Percentiles rank a stretch among this genome's conserved stretches.
These are phyloP conservation scores for Alloteropsis semialata DNA, from an alignment of 176 grass and related monocot genomes.

Conservation along the genomic window DNA sequence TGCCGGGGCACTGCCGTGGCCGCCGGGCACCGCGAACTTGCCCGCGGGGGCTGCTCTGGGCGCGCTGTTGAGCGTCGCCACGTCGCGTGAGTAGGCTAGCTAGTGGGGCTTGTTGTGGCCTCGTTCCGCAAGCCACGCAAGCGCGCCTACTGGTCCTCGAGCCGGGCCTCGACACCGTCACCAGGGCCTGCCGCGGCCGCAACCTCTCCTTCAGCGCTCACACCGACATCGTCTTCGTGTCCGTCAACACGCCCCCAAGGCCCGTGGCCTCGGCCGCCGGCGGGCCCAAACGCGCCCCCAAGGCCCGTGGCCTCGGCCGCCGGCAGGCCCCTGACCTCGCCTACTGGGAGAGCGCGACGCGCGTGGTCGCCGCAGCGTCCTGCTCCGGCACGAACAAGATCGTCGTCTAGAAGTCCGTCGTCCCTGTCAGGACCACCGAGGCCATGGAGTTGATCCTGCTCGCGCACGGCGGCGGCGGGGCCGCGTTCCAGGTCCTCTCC, in stretches of 20 bases:
- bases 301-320: background rate
- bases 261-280: background rate
- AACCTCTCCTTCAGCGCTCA: slow-evolving; percentile 49
- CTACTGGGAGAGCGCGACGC: slow-evolving; percentile 55
- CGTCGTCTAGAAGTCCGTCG: slow-evolving; percentile 58
- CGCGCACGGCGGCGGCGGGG: slow-evolving; percentile 2
- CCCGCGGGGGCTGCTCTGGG: too few species aligned
- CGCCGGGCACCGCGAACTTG: too few species aligned
- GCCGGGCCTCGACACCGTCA: slow-evolving; percentile 48
- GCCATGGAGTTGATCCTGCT: background rate
- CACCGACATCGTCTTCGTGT: slow-evolving; percentile 58
- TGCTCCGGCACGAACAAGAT: slow-evolving; percentile 32
- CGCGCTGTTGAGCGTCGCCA: too few species aligned
- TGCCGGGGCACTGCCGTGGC: too few species aligned
- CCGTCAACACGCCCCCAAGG: slow-evolving; percentile 37
- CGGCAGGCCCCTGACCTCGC: slow-evolving; percentile 21
- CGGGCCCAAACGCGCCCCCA: background rate
- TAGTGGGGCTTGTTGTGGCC: too few species aligned
- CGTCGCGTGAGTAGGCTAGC: too few species aligned
- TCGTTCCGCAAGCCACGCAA: too few species aligned
- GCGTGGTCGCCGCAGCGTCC: slow-evolving; percentile 43
- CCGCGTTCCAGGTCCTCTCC: slow-evolving; percentile 52
- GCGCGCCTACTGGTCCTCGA: slow-evolving; percentile 44
- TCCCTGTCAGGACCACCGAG: slow-evolving; percentile 45
- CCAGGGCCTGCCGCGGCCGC: slow-evolving; percentile 44